Percentiles rank a stretch among this genome's conserved stretches.
phyloP scores from a whole-genome alignment of 345 rosid species.

The Hirschfeldia incana region DNA sequence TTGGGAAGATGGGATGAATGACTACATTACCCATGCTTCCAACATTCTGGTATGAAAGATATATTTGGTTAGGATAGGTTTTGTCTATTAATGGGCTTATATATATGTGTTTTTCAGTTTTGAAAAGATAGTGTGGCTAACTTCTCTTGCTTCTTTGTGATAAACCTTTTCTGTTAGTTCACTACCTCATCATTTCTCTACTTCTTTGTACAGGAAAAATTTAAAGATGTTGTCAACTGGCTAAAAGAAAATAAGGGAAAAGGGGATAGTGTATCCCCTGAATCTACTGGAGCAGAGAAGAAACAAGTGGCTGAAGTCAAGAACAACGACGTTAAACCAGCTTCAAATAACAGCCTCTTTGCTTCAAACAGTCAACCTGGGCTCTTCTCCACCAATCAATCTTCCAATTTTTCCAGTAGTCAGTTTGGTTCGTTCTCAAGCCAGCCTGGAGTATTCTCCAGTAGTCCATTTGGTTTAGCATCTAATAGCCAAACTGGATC shows the following conservation, averaged over 20 bases:
- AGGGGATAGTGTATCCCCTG: constrained; percentile 49
- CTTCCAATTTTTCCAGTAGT: constrained; percentile 29
- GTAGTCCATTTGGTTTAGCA: constrained; percentile 22
- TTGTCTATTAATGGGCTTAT: not conserved
- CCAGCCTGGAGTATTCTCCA: constrained; percentile 36
- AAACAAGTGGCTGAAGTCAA: constrained; percentile 46
- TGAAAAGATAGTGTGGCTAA: not conserved
- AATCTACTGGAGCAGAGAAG: constrained; percentile 46
- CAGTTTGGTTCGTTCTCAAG: constrained; percentile 35
- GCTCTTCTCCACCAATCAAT: constrained; percentile 35
- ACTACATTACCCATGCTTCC: constrained; percentile 79
- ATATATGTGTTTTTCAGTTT: not conserved
- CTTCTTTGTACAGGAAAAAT: constrained; percentile 59
- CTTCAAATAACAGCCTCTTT: constrained; percentile 24
- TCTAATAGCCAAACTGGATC: constrained; percentile 31
- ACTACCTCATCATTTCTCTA: constrained; percentile 5
- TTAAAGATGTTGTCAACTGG: constrained; percentile 87
- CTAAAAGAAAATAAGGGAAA: constrained; percentile 63
- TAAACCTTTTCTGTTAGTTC: no score
- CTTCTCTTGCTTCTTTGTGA: not conserved
- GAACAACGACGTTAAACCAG: constrained; percentile 40
- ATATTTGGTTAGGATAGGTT: not conserved
- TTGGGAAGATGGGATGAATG: constrained; percentile 89
- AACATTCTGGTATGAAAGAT: constrained; percentile 56
- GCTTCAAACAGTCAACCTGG: constrained; percentile 28